Base-by-base conservation (phyloP, 768 basidiomycete genomes). In the Tephrocybe rancida region DNA sequence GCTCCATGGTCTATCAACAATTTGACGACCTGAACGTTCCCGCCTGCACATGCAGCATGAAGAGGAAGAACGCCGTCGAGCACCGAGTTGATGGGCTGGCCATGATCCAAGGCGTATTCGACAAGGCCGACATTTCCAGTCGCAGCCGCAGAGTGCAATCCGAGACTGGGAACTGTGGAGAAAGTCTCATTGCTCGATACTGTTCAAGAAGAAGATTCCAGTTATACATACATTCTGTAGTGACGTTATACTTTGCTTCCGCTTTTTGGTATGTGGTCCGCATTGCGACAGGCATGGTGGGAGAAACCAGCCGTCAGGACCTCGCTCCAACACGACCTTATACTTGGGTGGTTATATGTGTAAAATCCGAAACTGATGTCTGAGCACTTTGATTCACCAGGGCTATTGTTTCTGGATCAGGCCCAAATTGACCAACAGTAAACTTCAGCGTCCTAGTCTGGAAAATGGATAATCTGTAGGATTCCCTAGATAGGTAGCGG, bases 61-160 rank as follows among this genome's bases (percentile, higher is more conserved):
- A 99, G 79, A 3, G 97, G 95, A n/a, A 97, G 85, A 3, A 99
- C 90, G 30, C 97, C 97, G 66, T 96, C 92, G 48, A 98, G 82
- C 27, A 97, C 92, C 4, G 94, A 91, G 70, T 99, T 98, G 70
- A 96, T 86, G 9, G 97, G 96, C 64, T 98, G 97, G 7, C 96
- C 96, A 62, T 95, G 88, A 2, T 86, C 84, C 21, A 99, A 80
- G 2, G 97, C 97, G 69, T 93, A 97, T 67, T 89, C 87, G 54
- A 93, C 95, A 56, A 96, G 86, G 3, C 93, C 95, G 47, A 96
- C 79, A 69, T 99, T 94, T 48, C 95, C 95, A 24, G 86, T 84
- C 4, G 83, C 85, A 13, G 89, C 87, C 32, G 89, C 90, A 19
- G 86, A 81, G 63, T 92, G 90, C 1, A 92, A 72, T 37, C 88